Evolutionary conservation across 495 filamentous ascomycete genomes (phyloP), one percentile per base, ranked within the genome.

Genomic region (Penicillium coprophilum): DNA sequence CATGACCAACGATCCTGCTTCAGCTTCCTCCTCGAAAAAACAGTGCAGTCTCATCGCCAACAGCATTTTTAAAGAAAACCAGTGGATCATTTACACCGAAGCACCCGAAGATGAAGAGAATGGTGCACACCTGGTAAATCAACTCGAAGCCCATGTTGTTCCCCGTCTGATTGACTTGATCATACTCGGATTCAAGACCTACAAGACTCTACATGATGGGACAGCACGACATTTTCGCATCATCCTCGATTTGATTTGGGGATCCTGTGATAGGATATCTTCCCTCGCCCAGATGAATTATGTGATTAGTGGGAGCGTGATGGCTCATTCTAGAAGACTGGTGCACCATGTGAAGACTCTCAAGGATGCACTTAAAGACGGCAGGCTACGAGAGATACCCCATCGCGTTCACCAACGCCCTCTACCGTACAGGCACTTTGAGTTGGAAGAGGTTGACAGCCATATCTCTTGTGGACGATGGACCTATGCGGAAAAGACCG

Each of bases 71-170:
- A 54, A 54, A 11, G 52, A 54, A 23, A 15, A 11, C 9, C 52
- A 54, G 31, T 46, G 30, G 43, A 20, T 50, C 5, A 23, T 56
- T 20, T 41, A 21, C 32, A 27, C 28, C 11, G 49, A 58, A 56
- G 56, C 51, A 27, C 54, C 21, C 23, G 28, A 21, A 10, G 17
- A 50, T 27, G 40, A 36, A 36, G 2, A 24, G 5, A 9, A 46
- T n/a, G 55, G 55, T 19, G 23, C n/a, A 6, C 15, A 40, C 8
- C 34, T 68, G 6, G 41, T 69, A 24, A 32, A 57, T 15, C 62
- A 58, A 38, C 65, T 71, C 27, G 66, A 69, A 46, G 56, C 50
- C 4, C 45, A 64, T 30, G 53, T 70, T 3, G 38, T 71, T 3
- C 64, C 65, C 6, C 41, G 43, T 1, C 49, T 71, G 46, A 60